phyloP scores from a whole-genome alignment of 148 eudicot species.

The Camellia lanceoleosa region DNA sequence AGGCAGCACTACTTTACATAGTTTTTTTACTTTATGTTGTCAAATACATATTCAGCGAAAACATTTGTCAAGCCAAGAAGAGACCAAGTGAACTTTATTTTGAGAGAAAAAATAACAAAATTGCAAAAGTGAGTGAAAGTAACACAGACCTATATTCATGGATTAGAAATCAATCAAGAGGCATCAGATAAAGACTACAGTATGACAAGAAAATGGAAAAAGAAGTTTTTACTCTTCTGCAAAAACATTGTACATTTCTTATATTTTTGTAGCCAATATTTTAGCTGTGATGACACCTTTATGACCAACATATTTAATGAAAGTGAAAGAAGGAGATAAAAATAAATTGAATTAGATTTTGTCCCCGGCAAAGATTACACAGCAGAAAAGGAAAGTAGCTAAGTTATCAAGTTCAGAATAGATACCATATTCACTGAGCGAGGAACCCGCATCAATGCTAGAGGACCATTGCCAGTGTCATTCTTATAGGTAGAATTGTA shows the following conservation, averaged over 20 bases:
- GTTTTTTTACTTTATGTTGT: not conserved
- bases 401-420: slow-evolving; percentile 16
- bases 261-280: not conserved
- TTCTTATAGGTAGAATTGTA: slow-evolving; percentile 78
- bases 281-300: no score
- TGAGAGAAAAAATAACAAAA: not conserved
- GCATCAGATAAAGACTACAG: not conserved
- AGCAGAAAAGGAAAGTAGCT: slow-evolving; percentile 4
- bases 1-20: not conserved
- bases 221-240: not conserved
- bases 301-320: not conserved
- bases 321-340: not conserved
- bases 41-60: not conserved
- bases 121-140: not conserved
- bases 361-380: not conserved
- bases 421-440: slow-evolving; percentile 87
- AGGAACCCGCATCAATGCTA: slow-evolving; percentile 58
- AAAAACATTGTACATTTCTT: not conserved
- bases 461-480: slow-evolving; percentile 52
- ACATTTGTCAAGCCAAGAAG: not conserved
- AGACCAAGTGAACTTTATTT: not conserved
- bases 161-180: not conserved
- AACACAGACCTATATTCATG: not conserved
- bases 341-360: not conserved
- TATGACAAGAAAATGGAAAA: not conserved